phyloP scores from a whole-genome alignment of 192 early-diverging fungal species.

The Kappamyces sp. region DNA sequence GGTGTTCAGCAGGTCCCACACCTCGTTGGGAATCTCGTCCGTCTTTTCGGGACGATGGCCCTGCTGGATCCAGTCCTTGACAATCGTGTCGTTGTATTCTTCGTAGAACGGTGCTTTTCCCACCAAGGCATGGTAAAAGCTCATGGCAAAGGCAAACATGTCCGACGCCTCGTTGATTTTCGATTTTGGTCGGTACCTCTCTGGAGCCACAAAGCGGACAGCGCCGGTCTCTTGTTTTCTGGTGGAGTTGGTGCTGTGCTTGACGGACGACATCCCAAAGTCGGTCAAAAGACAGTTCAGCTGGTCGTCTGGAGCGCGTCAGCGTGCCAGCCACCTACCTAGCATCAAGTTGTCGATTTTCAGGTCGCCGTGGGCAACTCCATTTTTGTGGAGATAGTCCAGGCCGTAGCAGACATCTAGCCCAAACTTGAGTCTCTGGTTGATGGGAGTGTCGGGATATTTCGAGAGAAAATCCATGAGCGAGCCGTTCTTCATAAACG shows the following conservation, averaged over 20 bases:
- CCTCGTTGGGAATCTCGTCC: background rate
- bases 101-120: background rate
- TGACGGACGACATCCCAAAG: background rate
- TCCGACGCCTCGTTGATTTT: conserved; percentile 7
- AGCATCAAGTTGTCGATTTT: conserved; percentile 1
- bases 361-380: background rate
- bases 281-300: background rate
- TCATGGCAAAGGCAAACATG: conserved; percentile 29
- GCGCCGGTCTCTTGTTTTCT: background rate
- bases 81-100: background rate
- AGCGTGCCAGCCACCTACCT: background rate
- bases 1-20: background rate
- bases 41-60: background rate
- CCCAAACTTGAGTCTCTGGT: background rate
- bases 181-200: background rate
- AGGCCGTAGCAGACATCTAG: background rate
- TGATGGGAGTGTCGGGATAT: too few species aligned
- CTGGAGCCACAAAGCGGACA: background rate
- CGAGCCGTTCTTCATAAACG: too few species aligned
- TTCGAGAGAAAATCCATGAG: too few species aligned
- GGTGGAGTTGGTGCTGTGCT: background rate
- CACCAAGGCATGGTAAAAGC: conserved; percentile 16
- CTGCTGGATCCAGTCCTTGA: background rate
- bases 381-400: background rate
- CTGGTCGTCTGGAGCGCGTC: too few species aligned